Conservation (phyloP, 2,329 filamentous ascomycete species). For the Aureobasidium sp. region DNA sequence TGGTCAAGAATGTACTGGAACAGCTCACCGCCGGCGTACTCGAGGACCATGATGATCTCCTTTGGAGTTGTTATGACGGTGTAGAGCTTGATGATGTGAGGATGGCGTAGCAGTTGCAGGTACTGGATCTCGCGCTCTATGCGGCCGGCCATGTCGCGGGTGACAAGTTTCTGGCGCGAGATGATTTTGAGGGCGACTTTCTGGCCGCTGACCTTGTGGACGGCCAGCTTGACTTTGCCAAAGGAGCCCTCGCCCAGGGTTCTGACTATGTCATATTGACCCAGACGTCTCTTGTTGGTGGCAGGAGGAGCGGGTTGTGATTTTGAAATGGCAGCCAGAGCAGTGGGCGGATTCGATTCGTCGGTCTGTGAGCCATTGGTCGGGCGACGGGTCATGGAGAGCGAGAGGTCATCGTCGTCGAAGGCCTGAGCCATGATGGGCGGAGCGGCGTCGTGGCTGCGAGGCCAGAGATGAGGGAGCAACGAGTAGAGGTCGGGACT, state of each 20-base stretch:
- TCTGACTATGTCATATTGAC: slow-evolving; percentile 82
- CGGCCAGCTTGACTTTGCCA: slow-evolving; percentile 95
- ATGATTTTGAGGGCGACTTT: slow-evolving; percentile 98
- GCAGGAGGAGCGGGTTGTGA: slow-evolving; percentile 11
- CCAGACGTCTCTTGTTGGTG: slow-evolving; percentile 60
- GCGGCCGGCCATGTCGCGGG: slow-evolving; percentile 92
- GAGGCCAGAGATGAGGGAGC: not conserved
- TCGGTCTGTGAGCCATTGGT: slow-evolving; percentile 21
- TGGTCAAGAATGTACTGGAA: slow-evolving; percentile 98
- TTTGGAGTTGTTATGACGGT: slow-evolving; percentile 91
- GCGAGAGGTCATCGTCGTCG: slow-evolving; percentile 36
- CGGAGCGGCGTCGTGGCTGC: not conserved
- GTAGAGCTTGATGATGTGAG: slow-evolving; percentile 97
- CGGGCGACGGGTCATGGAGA: slow-evolving; percentile 29
- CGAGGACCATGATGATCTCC: slow-evolving; percentile 98
- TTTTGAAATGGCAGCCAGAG: not conserved
- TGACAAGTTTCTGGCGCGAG: slow-evolving; percentile 89
- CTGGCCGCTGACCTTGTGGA: slow-evolving; percentile 84
- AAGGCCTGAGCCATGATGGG: slow-evolving; percentile 32
- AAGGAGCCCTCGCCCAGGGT: slow-evolving; percentile 96
- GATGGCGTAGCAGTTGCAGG: slow-evolving; percentile 86
- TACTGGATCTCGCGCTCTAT: slow-evolving; percentile 99
- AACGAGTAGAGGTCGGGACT: not conserved
- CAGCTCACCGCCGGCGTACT: slow-evolving; percentile 92
- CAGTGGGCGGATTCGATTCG: slow-evolving; percentile 12